phyloP scores from a whole-genome alignment of 345 rosid species.

The Rhodamnia argentea region DNA sequence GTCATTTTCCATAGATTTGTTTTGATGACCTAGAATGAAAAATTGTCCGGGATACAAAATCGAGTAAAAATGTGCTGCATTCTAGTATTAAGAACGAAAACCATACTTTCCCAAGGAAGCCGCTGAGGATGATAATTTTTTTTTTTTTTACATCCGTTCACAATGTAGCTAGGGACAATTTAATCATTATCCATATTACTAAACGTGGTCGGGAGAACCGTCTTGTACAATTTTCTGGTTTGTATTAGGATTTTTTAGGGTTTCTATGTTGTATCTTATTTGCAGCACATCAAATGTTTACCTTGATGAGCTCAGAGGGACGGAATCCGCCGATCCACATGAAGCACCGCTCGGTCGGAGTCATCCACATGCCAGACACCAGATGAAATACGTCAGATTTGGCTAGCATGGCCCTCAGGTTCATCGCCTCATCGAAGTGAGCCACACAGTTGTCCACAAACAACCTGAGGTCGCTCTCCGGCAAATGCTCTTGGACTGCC shows the following conservation, averaged over 20 bases:
- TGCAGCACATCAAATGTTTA: not conserved
- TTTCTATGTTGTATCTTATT: not conserved
- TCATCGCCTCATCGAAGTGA: conserved; percentile 22
- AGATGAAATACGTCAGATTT: conserved; percentile 33
- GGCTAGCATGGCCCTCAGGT: conserved; percentile 22
- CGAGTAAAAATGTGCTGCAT: not conserved
- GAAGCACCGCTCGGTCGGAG: conserved; percentile 40
- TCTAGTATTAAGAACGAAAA: not conserved
- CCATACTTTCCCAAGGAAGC: not conserved
- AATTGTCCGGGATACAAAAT: not conserved
- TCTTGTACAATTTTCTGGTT: not conserved
- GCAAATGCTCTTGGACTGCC: conserved; percentile 23
- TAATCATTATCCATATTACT: not conserved
- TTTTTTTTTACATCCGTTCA: not conserved
- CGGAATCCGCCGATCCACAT: conserved; percentile 48
- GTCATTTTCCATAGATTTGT: not conserved
- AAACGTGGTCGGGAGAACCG: not conserved
- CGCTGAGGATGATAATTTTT: not conserved
- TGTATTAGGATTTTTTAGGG: not conserved
- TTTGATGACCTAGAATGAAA: not conserved
- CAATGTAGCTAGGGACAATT: not conserved
- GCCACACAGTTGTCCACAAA: conserved; percentile 27
- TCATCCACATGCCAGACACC: conserved; percentile 43
- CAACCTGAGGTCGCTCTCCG: conserved; percentile 26
- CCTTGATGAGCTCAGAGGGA: conserved; percentile 45